phyloP scores from a whole-genome alignment of 2,329 filamentous ascomycete species.

The Calonectria leucothoes region DNA sequence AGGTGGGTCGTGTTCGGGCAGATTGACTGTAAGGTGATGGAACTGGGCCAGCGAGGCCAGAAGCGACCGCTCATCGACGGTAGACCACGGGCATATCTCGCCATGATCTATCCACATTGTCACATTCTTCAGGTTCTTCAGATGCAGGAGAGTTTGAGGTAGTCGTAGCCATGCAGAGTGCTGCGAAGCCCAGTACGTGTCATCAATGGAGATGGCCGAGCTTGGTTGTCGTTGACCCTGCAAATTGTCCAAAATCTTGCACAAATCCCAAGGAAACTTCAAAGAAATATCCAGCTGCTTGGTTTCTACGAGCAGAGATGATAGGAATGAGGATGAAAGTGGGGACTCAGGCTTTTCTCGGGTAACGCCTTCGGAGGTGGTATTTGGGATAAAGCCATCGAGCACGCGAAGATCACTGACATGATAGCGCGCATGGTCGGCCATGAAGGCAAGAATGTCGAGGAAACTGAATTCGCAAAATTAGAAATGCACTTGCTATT shows the following conservation, averaged over 20 bases:
- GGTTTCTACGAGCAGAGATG: neutral
- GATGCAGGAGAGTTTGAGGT: neutral
- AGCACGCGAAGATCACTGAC: neutral
- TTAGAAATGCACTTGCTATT: neutral
- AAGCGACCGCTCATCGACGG: neutral
- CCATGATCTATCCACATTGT: neutral
- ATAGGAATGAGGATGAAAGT: neutral
- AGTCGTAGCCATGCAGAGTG: neutral
- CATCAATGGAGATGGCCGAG: neutral
- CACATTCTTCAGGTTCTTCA: neutral
- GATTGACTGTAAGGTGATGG: neutral
- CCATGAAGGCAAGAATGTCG: neutral
- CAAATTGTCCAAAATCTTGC: neutral
- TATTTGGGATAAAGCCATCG: neutral
- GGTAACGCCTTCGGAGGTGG: neutral
- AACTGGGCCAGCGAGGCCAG: neutral
- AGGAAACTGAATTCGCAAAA: neutral
- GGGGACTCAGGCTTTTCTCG: neutral
- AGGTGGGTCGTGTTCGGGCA: neutral
- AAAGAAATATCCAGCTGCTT: neutral
- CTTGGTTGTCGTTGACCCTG: neutral
- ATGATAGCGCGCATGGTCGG: neutral
- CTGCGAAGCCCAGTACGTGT: neutral
- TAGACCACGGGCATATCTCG: neutral
- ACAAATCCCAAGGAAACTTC: neutral